Conservation (phyloP, 345 rosid species). For the Fremontodendron californicum region DNA sequence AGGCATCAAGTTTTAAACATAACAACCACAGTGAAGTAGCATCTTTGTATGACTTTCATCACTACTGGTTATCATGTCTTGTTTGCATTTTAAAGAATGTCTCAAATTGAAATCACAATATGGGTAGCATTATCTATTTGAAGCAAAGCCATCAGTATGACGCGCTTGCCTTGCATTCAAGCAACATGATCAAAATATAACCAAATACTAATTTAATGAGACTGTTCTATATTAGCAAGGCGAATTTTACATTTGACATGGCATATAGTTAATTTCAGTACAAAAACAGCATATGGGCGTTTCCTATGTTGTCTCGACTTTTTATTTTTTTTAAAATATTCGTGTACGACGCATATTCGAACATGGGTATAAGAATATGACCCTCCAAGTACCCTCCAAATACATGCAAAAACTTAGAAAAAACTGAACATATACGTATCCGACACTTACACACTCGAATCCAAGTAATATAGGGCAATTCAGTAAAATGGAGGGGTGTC, state of each 20-base stretch:
- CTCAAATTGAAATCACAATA: not conserved
- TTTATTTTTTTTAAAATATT: too few species aligned
- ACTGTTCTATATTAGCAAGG: not conserved
- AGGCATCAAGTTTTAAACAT: not conserved
- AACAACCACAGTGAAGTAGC: not conserved
- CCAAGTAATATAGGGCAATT: too few species aligned
- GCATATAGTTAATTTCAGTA: not conserved
- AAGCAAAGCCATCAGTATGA: not conserved
- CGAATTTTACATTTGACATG: not conserved
- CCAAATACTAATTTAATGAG: not conserved
- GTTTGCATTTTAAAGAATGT: not conserved
- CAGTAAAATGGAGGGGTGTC: not conserved
- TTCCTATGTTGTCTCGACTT: too few species aligned
- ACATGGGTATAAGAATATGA: too few species aligned
- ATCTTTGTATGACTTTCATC: not conserved
- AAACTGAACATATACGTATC: too few species aligned
- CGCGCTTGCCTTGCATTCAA: not conserved
- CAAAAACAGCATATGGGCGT: not conserved
- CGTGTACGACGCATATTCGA: too few species aligned
- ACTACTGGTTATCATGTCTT: not conserved
- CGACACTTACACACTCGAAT: too few species aligned
- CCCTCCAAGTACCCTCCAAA: too few species aligned
- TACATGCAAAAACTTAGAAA: too few species aligned
- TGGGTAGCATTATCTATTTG: not conserved
- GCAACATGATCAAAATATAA: not conserved